phyloP scores from a whole-genome alignment of 306 rosid genomes.

The Malus fusca region DNA sequence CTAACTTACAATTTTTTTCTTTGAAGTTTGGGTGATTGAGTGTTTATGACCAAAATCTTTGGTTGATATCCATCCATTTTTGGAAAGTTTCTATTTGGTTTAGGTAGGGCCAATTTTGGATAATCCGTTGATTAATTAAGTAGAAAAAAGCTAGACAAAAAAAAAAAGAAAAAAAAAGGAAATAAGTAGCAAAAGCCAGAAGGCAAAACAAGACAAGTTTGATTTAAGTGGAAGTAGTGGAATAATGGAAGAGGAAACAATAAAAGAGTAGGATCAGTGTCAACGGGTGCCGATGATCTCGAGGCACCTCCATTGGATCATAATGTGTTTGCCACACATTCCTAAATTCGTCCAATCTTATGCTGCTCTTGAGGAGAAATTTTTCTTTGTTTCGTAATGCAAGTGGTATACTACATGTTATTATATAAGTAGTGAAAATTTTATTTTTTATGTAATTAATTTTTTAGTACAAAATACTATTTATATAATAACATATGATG shows the following conservation, averaged over 20 bases:
- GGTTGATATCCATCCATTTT: too few species aligned
- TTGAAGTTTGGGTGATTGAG: too few species aligned
- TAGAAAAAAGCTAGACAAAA: too few species aligned
- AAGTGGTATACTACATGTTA: fast-evolving
- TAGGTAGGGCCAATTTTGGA: too few species aligned
- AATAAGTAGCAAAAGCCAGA: background rate
- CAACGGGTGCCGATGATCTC: background rate
- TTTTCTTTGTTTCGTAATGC: too few species aligned
- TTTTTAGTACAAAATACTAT: too few species aligned
- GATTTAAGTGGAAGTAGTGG: background rate
- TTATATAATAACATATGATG: fast-evolving
- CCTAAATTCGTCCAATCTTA: background rate
- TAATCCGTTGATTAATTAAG: too few species aligned
- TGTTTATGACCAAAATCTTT: too few species aligned
- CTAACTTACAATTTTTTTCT: too few species aligned
- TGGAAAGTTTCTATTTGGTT: too few species aligned
- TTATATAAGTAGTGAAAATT: too few species aligned
- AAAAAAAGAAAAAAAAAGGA: background rate
- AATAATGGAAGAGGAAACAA: background rate
- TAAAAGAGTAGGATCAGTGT: background rate
- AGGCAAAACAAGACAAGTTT: background rate
- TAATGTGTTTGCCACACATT: background rate
- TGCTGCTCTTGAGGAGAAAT: background rate
- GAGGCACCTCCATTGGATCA: background rate
- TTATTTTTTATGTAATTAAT: too few species aligned